Evolutionary conservation across 2,329 filamentous ascomycete species (phyloP).

Genomic region (Trichoderma pleuroti): DNA sequence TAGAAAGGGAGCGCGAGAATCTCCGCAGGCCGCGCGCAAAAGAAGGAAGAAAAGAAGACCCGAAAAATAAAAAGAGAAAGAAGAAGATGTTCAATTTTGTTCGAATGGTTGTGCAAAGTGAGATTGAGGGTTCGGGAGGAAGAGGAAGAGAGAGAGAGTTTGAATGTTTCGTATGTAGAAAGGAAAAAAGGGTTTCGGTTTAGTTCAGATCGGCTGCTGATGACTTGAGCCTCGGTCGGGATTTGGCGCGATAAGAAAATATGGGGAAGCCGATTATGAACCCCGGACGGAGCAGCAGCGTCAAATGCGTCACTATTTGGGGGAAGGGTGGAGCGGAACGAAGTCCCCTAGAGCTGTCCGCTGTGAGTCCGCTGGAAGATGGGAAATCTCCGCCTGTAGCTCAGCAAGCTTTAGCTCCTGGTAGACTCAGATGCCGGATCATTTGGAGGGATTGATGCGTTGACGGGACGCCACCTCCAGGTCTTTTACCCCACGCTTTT

Average conservation of each 20-base stretch:
- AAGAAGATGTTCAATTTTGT: neutral
- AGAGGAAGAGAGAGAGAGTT: neutral
- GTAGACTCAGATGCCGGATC: neutral
- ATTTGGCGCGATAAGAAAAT: neutral
- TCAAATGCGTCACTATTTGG: neutral
- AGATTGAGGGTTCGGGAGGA: neutral
- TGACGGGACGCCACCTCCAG: neutral
- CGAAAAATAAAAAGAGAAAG: neutral
- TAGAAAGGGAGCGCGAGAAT: neutral
- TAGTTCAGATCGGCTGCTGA: neutral
- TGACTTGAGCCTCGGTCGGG: conserved; percentile 11
- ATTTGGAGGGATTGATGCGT: neutral
- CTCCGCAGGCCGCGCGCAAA: neutral
- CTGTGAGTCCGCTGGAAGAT: neutral
- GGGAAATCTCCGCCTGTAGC: neutral
- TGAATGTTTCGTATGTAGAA: neutral
- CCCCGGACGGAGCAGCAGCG: neutral
- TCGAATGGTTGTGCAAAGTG: neutral
- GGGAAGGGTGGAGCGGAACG: neutral
- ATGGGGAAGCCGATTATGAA: neutral
- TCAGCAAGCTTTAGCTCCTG: too few species aligned
- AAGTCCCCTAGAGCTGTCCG: neutral
- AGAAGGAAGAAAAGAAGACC: neutral
- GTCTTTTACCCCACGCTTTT: neutral
- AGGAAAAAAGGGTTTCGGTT: neutral